Evolutionary conservation across 768 basidiomycete species (phyloP), one percentile per base, ranked within the genome.

Genomic region (Mycena belliarum): DNA sequence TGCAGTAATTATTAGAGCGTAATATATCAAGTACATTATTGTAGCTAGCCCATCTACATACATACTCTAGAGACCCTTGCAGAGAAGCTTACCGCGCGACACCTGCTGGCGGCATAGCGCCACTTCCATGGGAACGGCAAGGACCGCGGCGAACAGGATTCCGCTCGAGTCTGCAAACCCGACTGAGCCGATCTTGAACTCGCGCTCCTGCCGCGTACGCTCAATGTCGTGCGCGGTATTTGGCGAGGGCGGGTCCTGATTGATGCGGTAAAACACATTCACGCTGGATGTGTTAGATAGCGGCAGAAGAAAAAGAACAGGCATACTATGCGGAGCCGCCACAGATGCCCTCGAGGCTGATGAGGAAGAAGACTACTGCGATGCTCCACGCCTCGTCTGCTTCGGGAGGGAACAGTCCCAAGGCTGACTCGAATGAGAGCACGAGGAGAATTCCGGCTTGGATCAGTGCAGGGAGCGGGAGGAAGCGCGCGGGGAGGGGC

Each of bases 261-360:
- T 94, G 55, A 95, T 79, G 40, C 82, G 85, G 70, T 90, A 92
- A 71, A 89, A 95, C 11, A 87, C 90, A 66, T 93, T 95, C 47
- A 95, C 93, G 64, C 91, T 92, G 48, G n/a, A 41, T 18, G 14
- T 21, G 11, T 50, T 16, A 55, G 20, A 43, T 25, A 40, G 54
- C 24, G 48, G 46, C 44, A 23, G n/a, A 11, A 23, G 12, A 32
- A 32, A 20, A 29, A 29, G 40, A 53, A 40, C 15, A 52, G 37
- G 58, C 90, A 69, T 66, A 93, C 92, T 97, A 98, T 16, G 93
- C 93, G 12, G 89, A 78, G 6, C 96, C 96, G 28, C 96, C 96
- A 62, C 93, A 96, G 42, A 97, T 78, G 3, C 96, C 96, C 70
- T 99, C 96, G 9, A 93, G 59, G 61, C 89, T 85, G 65, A 99